phyloP scores from a whole-genome alignment of 495 filamentous ascomycete species.

The Clavariopsis aquatica region DNA sequence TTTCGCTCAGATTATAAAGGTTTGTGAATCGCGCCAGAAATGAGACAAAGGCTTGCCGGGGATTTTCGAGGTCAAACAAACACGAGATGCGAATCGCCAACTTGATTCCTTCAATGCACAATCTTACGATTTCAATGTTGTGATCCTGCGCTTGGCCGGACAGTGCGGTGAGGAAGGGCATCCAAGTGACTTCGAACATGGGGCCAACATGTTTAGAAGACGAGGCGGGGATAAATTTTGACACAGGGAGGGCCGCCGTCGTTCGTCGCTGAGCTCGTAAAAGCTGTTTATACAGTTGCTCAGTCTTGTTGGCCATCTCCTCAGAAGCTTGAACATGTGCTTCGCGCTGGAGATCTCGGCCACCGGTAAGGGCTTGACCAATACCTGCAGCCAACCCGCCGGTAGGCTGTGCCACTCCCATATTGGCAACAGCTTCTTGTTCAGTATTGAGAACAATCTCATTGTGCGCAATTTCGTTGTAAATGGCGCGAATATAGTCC shows the following conservation, averaged over 20 bases:
- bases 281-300: constrained; percentile 87
- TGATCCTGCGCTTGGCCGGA: constrained; percentile 90
- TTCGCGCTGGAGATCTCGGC: constrained; percentile 88
- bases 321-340: constrained; percentile 92
- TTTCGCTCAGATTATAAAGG: constrained; percentile 90
- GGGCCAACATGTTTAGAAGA: constrained; percentile 93
- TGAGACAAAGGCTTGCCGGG: constrained; percentile 90
- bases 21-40: constrained; percentile 92
- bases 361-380: constrained; percentile 85
- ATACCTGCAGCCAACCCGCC: constrained; percentile 79
- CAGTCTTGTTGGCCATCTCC: constrained; percentile 85
- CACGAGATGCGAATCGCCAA: constrained; percentile 90
- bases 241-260: constrained; percentile 64
- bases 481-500: constrained; percentile 87
- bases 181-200: constrained; percentile 99
- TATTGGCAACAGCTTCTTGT: constrained; percentile 77
- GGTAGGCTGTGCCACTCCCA: constrained; percentile 62
- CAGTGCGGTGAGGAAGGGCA: constrained; percentile 93
- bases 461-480: constrained; percentile 83
- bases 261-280: constrained; percentile 81
- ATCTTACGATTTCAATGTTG: constrained; percentile 82
- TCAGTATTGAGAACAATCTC: constrained; percentile 96
- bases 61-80: constrained; percentile 86
- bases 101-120: constrained; percentile 94
- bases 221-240: constrained; percentile 85